Conservation (phyloP, 1,284 basidiomycete species). For the Ceratobasidium sp. region DNA sequence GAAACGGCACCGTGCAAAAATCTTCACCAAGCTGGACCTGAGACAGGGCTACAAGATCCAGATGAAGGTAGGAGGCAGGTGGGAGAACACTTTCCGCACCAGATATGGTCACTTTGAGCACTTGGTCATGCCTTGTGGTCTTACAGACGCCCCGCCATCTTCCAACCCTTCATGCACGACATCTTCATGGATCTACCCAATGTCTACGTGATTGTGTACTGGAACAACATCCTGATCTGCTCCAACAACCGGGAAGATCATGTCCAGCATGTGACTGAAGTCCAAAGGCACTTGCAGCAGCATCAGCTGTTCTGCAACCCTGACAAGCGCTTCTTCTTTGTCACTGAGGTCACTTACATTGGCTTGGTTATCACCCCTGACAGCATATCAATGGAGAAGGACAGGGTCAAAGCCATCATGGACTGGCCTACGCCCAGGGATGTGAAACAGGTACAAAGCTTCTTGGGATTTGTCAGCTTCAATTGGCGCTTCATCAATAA, state of each 20-base stretch:
- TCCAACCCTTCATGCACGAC: constrained; percentile 54
- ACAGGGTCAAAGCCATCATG: too few species aligned
- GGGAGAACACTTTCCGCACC: constrained; percentile 59
- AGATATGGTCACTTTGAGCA: constrained; percentile 59
- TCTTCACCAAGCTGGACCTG: constrained; percentile 57
- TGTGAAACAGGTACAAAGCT: too few species aligned
- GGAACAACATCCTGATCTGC: constrained; percentile 46
- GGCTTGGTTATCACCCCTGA: constrained; percentile 52
- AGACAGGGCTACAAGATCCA: constrained; percentile 55
- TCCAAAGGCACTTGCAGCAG: constrained; percentile 5
- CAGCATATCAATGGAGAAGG: too few species aligned
- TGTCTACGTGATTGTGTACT: constrained; percentile 36
- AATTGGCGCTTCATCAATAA: too few species aligned
- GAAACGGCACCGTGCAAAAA: constrained; percentile 48
- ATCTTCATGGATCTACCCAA: constrained; percentile 41
- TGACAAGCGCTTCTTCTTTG: constrained; percentile 49
- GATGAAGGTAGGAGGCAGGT: constrained; percentile 53
- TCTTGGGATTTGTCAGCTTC: too few species aligned
- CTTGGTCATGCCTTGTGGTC: constrained; percentile 56
- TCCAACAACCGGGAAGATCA: constrained; percentile 5
- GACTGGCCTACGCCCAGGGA: too few species aligned
- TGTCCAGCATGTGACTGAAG: constrained; percentile 16
- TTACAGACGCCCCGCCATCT: constrained; percentile 55
- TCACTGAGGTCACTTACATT: neutral
- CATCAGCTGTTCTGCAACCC: constrained; percentile 12